Evolutionary conservation across 441 rosid genomes (phyloP), one percentile per base, ranked within the genome.

Genomic region (Pelargonium australe): DNA sequence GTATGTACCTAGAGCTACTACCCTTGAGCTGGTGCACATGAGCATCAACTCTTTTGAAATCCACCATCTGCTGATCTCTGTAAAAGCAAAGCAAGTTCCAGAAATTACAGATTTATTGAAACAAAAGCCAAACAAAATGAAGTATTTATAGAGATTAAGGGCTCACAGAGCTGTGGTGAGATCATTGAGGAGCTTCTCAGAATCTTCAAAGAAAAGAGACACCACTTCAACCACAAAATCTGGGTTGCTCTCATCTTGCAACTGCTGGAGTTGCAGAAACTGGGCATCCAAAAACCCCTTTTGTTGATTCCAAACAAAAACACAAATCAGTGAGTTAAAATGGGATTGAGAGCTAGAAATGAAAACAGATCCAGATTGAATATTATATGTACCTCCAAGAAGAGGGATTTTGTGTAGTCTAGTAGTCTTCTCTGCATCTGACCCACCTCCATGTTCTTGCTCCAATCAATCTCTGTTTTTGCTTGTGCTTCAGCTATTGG

Each of bases 11-110:
- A 66, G 98, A 87, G 71, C 98, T 94, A 82, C 98, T 94, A 69
- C 98, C 98, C 82, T 94, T 94, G 77, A 89, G 82, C 75, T 94
- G 98, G 82, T 94, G 98, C 55, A 89, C 97, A 87, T 87, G 86
- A 1, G 91, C 85, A 78, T 91, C 97, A 57, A 91, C 87, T 71
- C 73, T 87, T 81, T 83, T 91, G 86, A 94, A 89, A 80, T 94
- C 96, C 58, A 88, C 84, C 79, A 66, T 79, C 79, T 78, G 92
- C 78, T 89, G 93, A 64, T 83, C 92, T 65, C 98, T 93, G 63
- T 8, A 53, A 62, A 72, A 73, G 6, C 17, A 66, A 1, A 60
- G 47, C 1, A 47, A 47, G 53, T 47, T 47, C n/a, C 53, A 47
- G 0, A 47, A 47, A 47, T 47, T 13, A 47, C 4, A 47, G 13